Base-by-base conservation (phyloP, 1,284 basidiomycete genomes). In the Trametes versicolor region DNA sequence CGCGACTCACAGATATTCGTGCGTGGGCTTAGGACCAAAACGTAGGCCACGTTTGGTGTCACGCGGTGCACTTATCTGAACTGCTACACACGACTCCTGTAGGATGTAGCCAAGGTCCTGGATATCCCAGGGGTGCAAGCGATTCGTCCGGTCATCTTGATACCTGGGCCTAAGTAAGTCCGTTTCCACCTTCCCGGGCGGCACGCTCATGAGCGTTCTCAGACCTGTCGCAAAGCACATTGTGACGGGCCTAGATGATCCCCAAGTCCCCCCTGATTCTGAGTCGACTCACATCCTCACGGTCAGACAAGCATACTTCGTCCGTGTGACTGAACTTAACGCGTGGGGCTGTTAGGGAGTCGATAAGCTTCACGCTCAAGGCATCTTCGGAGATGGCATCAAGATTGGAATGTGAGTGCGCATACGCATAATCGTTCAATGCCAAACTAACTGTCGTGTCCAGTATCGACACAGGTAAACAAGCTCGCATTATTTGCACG, bases 351-450 rank as follows among this genome's bases (percentile, higher is more conserved):
- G 21, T 36, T 51, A 79, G 77, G 77, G 80, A 15, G 81, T 84
- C 4, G 82, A 85, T 72, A 81, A 79, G 66, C 78, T 87, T 7
- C 86, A 88, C 63, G 80, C 79, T 4, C 69, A 79, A 62, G 86
- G 86, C 9, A 81, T 82, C 69, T 76, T 77, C 27, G 86, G 86
- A 32, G 78, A 80, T 34, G 86, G 86, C 5, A 77, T 86, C 72
- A 83, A 83, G 63, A 81, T 88, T 36, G 86, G 80, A 48, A 81
- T 88, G 77, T 79, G 48, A 60, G 76, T 67, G 17, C 13, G 3
- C 12, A 34, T 29, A 32, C 32, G 12, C 15, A 7, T 25, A 10
- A 45, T 63, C 9, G 5, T 9, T 27, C 17, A 48, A 47, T 50
- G 3, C 15, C 39, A 21, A 36, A 34, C 32, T n/a, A 9, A 53